Conservation (phyloP, 108 stramenopile species). For the Nitzschia sp. region DNA sequence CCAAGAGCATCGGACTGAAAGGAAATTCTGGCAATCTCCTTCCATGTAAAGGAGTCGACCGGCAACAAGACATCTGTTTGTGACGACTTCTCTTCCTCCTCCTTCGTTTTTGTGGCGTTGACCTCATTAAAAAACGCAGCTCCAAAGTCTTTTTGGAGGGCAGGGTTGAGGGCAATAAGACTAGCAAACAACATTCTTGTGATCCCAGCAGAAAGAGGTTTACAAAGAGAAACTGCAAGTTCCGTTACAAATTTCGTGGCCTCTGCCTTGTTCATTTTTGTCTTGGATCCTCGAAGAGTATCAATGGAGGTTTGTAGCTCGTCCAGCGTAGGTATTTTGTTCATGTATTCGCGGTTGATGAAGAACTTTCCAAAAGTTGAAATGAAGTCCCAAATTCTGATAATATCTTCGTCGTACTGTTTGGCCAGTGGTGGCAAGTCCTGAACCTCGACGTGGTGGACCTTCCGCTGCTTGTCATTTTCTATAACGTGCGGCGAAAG, state of each 20-base stretch:
- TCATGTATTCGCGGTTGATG: conserved; percentile 39
- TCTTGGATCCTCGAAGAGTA: conserved; percentile 34
- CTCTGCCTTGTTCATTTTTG: conserved; percentile 29
- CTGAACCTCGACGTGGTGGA: not conserved
- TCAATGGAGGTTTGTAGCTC: conserved; percentile 70
- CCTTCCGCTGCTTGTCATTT: not conserved
- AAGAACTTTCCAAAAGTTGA: conserved; percentile 69
- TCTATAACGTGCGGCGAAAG: conserved; percentile 28
- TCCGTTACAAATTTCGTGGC: conserved; percentile 54
- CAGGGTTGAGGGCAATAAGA: conserved; percentile 59
- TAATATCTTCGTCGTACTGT: conserved; percentile 70
- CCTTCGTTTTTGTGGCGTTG: conserved; percentile 39
- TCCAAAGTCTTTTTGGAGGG: conserved; percentile 57
- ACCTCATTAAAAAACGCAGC: conserved; percentile 65
- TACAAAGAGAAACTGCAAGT: conserved; percentile 73
- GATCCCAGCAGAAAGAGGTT: conserved; percentile 57
- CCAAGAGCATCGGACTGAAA: conserved; percentile 68
- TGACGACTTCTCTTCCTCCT: conserved; percentile 26
- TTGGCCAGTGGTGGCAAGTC: conserved; percentile 61
- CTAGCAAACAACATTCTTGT: conserved; percentile 71
- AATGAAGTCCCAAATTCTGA: conserved; percentile 82
- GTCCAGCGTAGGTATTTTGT: conserved; percentile 61
- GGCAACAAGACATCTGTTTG: conserved; percentile 54
- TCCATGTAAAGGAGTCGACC: conserved; percentile 82
- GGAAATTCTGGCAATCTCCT: conserved; percentile 78